Evolutionary conservation across 2,329 filamentous ascomycete genomes (phyloP).

Genomic region (Cordyceps militaris): DNA sequence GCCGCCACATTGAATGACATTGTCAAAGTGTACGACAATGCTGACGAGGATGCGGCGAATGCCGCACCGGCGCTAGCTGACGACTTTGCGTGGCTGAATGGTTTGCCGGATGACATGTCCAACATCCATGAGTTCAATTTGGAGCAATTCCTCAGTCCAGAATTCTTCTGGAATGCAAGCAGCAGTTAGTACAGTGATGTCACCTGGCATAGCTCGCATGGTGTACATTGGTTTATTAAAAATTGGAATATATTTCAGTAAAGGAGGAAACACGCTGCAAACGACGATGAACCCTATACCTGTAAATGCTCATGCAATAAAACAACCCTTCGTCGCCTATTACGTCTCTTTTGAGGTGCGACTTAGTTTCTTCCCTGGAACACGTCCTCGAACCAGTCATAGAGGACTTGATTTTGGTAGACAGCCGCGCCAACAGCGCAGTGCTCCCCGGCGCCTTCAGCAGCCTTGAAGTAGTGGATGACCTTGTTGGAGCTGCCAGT

Average conservation of each 20-base stretch:
- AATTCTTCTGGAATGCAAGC: conserved; percentile 15
- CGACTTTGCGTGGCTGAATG: conserved; percentile 36
- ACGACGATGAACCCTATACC: not conserved
- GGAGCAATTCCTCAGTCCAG: conserved; percentile 30
- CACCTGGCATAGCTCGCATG: not conserved
- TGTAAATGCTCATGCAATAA: not conserved
- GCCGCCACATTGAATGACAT: conserved; percentile 31
- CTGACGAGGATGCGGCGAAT: conserved; percentile 13
- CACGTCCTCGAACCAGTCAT: conserved; percentile 10
- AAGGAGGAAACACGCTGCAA: not conserved
- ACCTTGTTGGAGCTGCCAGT: conserved; percentile 7
- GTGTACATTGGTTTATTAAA: not conserved
- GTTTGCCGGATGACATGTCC: conserved; percentile 36
- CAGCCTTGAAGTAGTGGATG: not conserved
- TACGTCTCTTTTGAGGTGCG: no score
- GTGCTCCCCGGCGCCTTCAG: conserved; percentile 12
- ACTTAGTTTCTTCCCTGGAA: not conserved
- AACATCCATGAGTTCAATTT: conserved; percentile 37
- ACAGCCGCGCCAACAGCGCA: conserved; percentile 8
- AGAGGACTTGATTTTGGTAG: conserved; percentile 7
- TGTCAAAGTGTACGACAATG: conserved; percentile 27
- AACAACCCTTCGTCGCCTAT: not conserved
- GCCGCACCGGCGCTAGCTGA: conserved; percentile 19
- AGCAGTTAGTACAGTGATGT: not conserved
- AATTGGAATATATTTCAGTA: not conserved